Conservation (phyloP, 2,329 filamentous ascomycete species). For the Botryotinia convoluta region DNA sequence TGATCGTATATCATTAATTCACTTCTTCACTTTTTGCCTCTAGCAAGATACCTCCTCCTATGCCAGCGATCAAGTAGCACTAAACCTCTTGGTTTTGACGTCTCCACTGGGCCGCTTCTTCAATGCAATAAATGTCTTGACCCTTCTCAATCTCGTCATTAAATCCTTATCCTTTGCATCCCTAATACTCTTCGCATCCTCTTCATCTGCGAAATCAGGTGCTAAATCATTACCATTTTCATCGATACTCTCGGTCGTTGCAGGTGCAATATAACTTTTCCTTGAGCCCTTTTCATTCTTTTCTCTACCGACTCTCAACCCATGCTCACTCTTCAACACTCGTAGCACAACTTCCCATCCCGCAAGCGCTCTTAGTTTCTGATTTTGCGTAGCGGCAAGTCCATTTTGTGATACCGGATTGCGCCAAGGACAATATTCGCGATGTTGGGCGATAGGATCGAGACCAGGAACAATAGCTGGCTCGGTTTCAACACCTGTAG, state of each 20-base stretch:
- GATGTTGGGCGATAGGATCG: slow-evolving; percentile 69
- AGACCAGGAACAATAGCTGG: slow-evolving; percentile 62
- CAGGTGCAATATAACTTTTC: slow-evolving; percentile 8
- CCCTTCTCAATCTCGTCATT: slow-evolving; percentile 67
- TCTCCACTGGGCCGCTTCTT: slow-evolving; percentile 45
- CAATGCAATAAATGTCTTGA: slow-evolving; percentile 69
- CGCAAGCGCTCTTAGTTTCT: slow-evolving; percentile 40
- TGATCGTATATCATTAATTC: slow-evolving; percentile 7
- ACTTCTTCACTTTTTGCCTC: neutral
- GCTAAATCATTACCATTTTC: slow-evolving; percentile 15
- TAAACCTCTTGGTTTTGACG: slow-evolving; percentile 14
- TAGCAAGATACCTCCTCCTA: neutral
- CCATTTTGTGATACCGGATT: slow-evolving; percentile 60
- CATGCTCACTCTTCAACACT: slow-evolving; percentile 56
- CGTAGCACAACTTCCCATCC: slow-evolving; percentile 56
- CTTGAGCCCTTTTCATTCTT: slow-evolving; percentile 21
- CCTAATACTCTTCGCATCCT: slow-evolving; percentile 43
- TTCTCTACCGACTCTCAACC: slow-evolving; percentile 29
- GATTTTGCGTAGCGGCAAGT: slow-evolving; percentile 32
- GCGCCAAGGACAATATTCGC: slow-evolving; percentile 82
- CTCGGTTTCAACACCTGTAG: slow-evolving; percentile 50
- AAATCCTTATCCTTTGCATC: slow-evolving; percentile 68
- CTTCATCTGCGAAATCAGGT: slow-evolving; percentile 33
- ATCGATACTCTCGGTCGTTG: neutral
- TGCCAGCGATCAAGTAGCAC: neutral